phyloP scores from a whole-genome alignment of 2,329 filamentous ascomycete genomes.

The Alternaria burnsii region DNA sequence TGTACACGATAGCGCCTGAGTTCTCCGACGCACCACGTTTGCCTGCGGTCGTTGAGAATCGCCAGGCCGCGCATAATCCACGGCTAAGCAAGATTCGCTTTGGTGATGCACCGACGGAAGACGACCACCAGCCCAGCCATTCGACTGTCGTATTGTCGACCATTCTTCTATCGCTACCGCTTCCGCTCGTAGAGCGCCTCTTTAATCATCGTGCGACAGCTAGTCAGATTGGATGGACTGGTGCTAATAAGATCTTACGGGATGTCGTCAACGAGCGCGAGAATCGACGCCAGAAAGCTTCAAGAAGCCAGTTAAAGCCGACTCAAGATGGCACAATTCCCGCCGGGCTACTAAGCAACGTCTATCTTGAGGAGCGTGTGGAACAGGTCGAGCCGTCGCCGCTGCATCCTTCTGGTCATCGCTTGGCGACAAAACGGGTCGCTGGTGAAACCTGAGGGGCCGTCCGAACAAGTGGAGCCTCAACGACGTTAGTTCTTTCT shows the following conservation, averaged over 20 bases:
- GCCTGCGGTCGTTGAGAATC: slow-evolving; percentile 49
- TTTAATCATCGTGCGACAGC: slow-evolving; percentile 69
- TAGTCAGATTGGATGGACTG: slow-evolving; percentile 51
- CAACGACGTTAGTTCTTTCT: slow-evolving; percentile 3
- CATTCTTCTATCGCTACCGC: slow-evolving; percentile 74
- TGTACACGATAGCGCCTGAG: slow-evolving; percentile 62
- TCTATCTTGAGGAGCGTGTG: slow-evolving; percentile 41
- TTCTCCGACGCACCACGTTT: slow-evolving; percentile 59
- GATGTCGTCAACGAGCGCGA: slow-evolving; percentile 57
- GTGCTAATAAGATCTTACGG: slow-evolving; percentile 52
- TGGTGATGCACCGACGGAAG: slow-evolving; percentile 67
- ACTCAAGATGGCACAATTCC: slow-evolving; percentile 25
- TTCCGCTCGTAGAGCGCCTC: slow-evolving; percentile 70
- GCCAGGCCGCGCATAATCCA: slow-evolving; percentile 55
- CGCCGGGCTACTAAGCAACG: slow-evolving; percentile 36
- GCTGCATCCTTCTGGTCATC: slow-evolving; percentile 50
- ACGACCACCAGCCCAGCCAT: slow-evolving; percentile 50
- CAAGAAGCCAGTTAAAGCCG: slow-evolving; percentile 37
- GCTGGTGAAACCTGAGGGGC: slow-evolving; percentile 16
- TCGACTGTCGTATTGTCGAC: slow-evolving; percentile 67
- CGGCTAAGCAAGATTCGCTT: slow-evolving; percentile 73
- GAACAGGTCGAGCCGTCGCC: slow-evolving; percentile 51
- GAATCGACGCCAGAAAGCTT: slow-evolving; percentile 45
- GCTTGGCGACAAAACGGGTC: slow-evolving; percentile 34
- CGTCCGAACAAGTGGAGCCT: slow-evolving; percentile 1